A percentile compares a stretch with the other conserved stretches of the same genome.
These are phyloP conservation scores for Fusarium setosum DNA, from an alignment of 2,329 filamentous ascomycete genomes.

Conservation along the genomic window DNA sequence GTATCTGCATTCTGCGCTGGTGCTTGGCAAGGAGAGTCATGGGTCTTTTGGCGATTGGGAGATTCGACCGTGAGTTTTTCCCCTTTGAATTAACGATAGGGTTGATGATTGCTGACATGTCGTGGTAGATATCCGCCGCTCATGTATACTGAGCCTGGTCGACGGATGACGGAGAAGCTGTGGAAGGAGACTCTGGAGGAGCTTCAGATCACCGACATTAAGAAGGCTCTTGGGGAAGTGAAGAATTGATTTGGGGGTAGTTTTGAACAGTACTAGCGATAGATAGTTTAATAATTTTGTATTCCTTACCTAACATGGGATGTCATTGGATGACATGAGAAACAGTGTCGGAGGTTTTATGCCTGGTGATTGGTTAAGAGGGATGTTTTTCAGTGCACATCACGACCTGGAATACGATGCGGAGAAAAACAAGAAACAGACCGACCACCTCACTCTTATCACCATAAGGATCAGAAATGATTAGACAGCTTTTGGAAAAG, in stretches of 20 bases:
- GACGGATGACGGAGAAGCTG: constrained; percentile 4
- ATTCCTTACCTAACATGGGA: background rate
- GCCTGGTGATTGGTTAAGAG: too few relatives aligned
- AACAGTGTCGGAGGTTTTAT: too few relatives aligned
- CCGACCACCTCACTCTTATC: too few relatives aligned
- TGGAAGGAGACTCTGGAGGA: constrained; percentile 4
- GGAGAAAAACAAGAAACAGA: too few relatives aligned
- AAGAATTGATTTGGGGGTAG: background rate
- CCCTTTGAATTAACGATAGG: too few relatives aligned
- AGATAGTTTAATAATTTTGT: too few relatives aligned
- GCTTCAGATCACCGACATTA: constrained; percentile 4
- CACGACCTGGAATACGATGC: too few relatives aligned
- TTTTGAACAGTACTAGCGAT: too few relatives aligned
- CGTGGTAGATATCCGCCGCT: background rate
- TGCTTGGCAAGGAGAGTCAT: constrained; percentile 19
- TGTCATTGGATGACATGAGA: too few relatives aligned
- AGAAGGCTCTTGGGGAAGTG: background rate
- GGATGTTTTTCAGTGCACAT: too few relatives aligned
- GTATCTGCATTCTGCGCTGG: background rate
- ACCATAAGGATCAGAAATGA: too few relatives aligned
- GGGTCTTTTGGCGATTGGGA: constrained; percentile 9
- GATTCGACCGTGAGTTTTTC: background rate
- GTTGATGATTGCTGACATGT: background rate
- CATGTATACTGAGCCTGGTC: constrained; percentile 5
- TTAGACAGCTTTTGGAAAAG: too few relatives aligned